Conservation (phyloP, 2,329 filamentous ascomycete species). For the Aspergillus sergii region DNA sequence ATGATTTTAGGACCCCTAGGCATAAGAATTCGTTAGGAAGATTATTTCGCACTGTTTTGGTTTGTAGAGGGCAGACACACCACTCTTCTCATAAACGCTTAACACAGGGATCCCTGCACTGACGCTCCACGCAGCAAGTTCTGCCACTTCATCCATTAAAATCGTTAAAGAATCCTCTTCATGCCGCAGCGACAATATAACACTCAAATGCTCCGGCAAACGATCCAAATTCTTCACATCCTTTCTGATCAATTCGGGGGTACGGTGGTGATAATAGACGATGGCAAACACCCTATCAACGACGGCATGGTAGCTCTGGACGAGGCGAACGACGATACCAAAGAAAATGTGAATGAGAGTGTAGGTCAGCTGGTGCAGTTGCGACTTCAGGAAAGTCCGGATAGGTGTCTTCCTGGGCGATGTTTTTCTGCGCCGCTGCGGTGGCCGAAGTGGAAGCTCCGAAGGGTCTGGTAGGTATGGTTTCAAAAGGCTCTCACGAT, state of each 20-base stretch:
- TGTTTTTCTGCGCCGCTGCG: slow-evolving; percentile 28
- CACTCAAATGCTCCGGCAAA: slow-evolving; percentile 82
- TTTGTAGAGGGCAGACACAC: slow-evolving; percentile 53
- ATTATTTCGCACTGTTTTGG: neutral
- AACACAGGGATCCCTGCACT: slow-evolving; percentile 84
- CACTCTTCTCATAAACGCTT: slow-evolving; percentile 89
- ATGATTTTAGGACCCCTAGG: slow-evolving; percentile 82
- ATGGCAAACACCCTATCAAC: slow-evolving; percentile 77
- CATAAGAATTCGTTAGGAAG: slow-evolving; percentile 6
- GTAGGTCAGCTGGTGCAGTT: slow-evolving; percentile 48
- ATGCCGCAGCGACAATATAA: slow-evolving; percentile 73
- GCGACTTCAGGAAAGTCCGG: slow-evolving; percentile 47
- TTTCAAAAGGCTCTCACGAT: slow-evolving; percentile 56
- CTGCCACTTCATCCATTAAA: slow-evolving; percentile 85
- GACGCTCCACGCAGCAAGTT: slow-evolving; percentile 90
- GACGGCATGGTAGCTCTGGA: slow-evolving; percentile 77
- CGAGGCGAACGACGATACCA: slow-evolving; percentile 81
- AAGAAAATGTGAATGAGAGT: slow-evolving; percentile 71
- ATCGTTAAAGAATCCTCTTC: slow-evolving; percentile 76
- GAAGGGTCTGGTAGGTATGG: slow-evolving; percentile 55
- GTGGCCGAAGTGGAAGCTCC: slow-evolving; percentile 26
- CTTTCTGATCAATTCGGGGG: slow-evolving; percentile 85
- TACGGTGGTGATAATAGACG: slow-evolving; percentile 92
- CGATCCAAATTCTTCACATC: slow-evolving; percentile 76
- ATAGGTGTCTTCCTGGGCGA: slow-evolving; percentile 41